Evolutionary conservation across 1,139 yeast species (phyloP), one percentile per base, ranked within the genome.

Genomic region (Suzukiozyma palmioleophila): DNA sequence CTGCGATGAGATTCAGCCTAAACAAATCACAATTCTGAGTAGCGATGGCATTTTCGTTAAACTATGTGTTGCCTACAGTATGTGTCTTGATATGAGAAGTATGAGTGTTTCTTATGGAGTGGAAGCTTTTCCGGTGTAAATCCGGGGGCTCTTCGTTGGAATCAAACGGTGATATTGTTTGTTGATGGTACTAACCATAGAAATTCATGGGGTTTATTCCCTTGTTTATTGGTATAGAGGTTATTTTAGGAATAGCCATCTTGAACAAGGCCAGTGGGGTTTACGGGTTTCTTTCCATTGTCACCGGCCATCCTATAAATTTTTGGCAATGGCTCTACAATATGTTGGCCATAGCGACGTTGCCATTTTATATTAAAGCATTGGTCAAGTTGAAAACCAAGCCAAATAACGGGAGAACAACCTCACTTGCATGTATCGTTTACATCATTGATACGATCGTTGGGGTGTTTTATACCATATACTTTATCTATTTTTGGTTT

Each of bases 241-340:
- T 88, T 10, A 77, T 86, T 18, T 67, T 89, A n/a, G 84, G 88
- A 2, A 69, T 85, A 29, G 84, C 94, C 16, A 77, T 89, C 35
- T 73, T 90, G 51, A 90, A 92, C 66, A 90, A 90, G 59, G 88
- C 92, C 46, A 82, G 95, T 41, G 97, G 97, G 8, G 69, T 82
- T 22, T 92, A 84, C 60, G 98, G 97, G 24, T 69, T 90, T 32
- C 67, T 90, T 27, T 89, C 97, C 1, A 63, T 92, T 33, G 75
- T 92, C 54, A 90, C 97, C 0, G 94, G 96, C 2, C 96, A 89
- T 54, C 95, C 94, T 2, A 73, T 90, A 43, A 82, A 81, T 46
- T 78, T 81, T 45, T 69, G 84, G 69, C 97, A 92, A 57, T 86
- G 96, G 95, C 49, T 84, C 2, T 79, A 84, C 52, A 88, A 90